Conservation (phyloP, 495 filamentous ascomycete species). For the Talaromyces ruber region DNA sequence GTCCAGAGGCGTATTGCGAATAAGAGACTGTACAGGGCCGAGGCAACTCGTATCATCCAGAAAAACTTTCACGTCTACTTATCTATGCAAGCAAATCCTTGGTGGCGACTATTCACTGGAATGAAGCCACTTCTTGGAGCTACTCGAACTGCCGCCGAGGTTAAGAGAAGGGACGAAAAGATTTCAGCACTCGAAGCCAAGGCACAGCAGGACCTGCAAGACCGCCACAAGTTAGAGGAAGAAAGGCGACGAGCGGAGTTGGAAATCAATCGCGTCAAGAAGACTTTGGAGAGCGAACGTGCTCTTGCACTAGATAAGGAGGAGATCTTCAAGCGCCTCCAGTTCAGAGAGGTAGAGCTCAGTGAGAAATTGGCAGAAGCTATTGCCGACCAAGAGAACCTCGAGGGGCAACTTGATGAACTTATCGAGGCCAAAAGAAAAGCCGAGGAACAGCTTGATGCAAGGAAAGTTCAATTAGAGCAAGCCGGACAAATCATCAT, state of each 20-base stretch:
- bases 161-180: conserved; percentile 89
- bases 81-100: conserved; percentile 81
- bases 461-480: conserved; percentile 73
- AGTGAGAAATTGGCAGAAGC: conserved; percentile 86
- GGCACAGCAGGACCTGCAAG: conserved; percentile 66
- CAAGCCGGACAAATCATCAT: conserved; percentile 84
- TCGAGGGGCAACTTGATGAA: conserved; percentile 89
- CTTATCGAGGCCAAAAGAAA: conserved; percentile 84
- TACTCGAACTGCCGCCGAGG: conserved; percentile 80
- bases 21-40: conserved; percentile 88
- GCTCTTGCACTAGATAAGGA: conserved; percentile 94
- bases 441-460: conserved; percentile 75
- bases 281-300: conserved; percentile 90
- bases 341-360: conserved; percentile 78
- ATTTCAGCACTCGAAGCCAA: conserved; percentile 78
- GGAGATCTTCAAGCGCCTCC: conserved; percentile 94
- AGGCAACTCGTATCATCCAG: conserved; percentile 92
- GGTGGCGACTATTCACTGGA: conserved; percentile 92
- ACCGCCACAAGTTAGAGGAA: conserved; percentile 78
- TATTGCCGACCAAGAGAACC: conserved; percentile 87
- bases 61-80: conserved; percentile 85
- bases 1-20: conserved; percentile 77
- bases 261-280: conserved; percentile 81
- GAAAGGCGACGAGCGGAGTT: conserved; percentile 79
- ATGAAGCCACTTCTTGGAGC: conserved; percentile 94